phyloP scores from a whole-genome alignment of 306 rosid species.

The Medicago ruthenica region DNA sequence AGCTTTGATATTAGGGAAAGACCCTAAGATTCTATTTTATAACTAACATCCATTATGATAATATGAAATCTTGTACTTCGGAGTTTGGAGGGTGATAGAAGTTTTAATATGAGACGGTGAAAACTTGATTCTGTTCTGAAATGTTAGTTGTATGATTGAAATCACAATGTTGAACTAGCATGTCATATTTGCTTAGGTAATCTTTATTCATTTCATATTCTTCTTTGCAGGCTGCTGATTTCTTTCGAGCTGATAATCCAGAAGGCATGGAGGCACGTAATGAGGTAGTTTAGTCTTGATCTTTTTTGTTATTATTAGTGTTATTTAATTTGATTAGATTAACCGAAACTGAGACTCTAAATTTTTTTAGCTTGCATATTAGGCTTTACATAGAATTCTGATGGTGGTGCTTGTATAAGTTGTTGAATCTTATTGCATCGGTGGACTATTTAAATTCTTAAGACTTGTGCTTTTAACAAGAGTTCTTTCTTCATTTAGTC shows the following conservation, averaged over 20 bases:
- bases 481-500: constrained; percentile 8
- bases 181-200: constrained; percentile 30
- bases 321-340: constrained; percentile 38
- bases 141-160: constrained; percentile 28
- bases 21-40: constrained; percentile 21
- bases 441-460: constrained; percentile 17
- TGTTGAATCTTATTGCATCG: constrained; percentile 26
- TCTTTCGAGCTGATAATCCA: constrained; percentile 95
- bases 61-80: constrained; percentile 19
- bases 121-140: constrained; percentile 12
- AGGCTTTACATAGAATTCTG: constrained; percentile 15
- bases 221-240: constrained; percentile 87
- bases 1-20: constrained; percentile 16
- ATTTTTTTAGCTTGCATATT: constrained; percentile 6
- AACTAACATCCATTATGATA: constrained; percentile 13
- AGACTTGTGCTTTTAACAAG: constrained; percentile 4
- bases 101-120: constrained; percentile 21
- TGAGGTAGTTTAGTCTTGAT: constrained; percentile 73
- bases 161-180: constrained; percentile 34
- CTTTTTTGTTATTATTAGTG: background rate
- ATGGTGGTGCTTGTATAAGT: constrained; percentile 23
- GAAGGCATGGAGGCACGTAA: constrained; percentile 98
- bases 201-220: constrained; percentile 33
- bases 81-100: constrained; percentile 18
- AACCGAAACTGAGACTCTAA: background rate